Evolutionary conservation across 1,284 basidiomycete species (phyloP), one percentile per base, ranked within the genome.

Genomic region (Tilletiaria anomala): DNA sequence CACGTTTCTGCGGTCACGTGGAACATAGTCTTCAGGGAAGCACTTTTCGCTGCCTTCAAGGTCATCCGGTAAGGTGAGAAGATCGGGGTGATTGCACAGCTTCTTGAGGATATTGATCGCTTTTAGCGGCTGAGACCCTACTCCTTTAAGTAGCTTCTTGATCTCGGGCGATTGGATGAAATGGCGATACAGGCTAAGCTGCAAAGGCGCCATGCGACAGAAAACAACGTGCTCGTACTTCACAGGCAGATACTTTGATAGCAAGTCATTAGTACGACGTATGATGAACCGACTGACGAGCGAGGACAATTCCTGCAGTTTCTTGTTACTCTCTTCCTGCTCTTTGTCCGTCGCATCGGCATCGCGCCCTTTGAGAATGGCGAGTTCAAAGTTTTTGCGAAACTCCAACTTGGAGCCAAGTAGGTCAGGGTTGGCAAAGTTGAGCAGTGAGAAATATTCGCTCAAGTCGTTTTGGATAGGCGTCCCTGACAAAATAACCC

Each of bases 191-290:
- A 99, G 73, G 1, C 81, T 74, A 4, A 88, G 72, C 61, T 99
- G 91, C 59, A 97, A 82, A 2, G 80, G 74, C 1, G 87, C 89
- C 12, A 88, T 77, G 36, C 78, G 75, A 68, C 91, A 96, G 70
- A 97, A 99, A 1, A 99, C 93, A 52, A 97, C 93, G 50, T 96
- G 88, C 69, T 97, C 91, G 71, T 97, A 94, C 68, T 99, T 99
- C 71, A 97, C 86, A 3, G 91, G 91, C 33, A 99, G 68, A 62
- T 97, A 99, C 71, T 99, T 99, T 23, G 88, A 93, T 17, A 97
- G 74, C 16, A 99, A 71, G 62, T 97, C 93, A 63, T 99, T 99
- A 14, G 93, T 96, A 37, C 91, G 74, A 21, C 93, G 77, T 48
- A 99, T 97, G 70, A 99, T 94, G 70, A 99, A 96, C 65, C 85